Evolutionary conservation across 176 grass and related monocot genomes (phyloP).

Genomic region (Cocos nucifera): DNA sequence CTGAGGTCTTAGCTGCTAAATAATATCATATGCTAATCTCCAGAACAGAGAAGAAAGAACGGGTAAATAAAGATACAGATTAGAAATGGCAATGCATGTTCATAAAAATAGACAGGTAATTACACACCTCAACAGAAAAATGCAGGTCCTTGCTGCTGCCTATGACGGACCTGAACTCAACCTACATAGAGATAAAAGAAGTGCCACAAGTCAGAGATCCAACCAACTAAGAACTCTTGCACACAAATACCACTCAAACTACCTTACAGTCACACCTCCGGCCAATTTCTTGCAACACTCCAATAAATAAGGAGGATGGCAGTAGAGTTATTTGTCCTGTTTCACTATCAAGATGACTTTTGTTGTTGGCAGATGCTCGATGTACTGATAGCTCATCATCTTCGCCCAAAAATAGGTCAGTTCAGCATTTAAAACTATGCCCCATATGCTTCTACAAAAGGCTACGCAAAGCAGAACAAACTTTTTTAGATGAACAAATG

Average conservation of each 20-base stretch:
- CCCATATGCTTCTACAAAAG: too few relatives aligned
- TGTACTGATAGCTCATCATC: conserved; percentile 41
- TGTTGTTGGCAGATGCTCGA: conserved; percentile 32
- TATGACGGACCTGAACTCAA: conserved; percentile 70
- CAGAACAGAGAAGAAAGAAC: background rate
- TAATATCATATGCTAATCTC: too few relatives aligned
- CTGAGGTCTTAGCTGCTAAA: too few relatives aligned
- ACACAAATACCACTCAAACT: conserved; percentile 1
- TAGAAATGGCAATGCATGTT: background rate
- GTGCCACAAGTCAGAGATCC: conserved; percentile 1
- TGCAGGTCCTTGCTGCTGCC: conserved; percentile 45
- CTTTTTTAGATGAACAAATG: too few relatives aligned
- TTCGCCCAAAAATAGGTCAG: conserved; percentile 29
- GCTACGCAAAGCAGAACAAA: too few relatives aligned
- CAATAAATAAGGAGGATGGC: conserved; percentile 42
- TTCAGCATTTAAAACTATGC: background rate
- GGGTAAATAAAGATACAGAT: conserved; percentile 19
- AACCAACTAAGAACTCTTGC: conserved; percentile 9
- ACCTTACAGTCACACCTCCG: conserved; percentile 64
- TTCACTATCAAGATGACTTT: conserved; percentile 31
- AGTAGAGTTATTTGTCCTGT: conserved; percentile 27
- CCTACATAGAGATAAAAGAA: conserved; percentile 30
- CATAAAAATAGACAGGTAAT: background rate
- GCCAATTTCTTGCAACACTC: conserved; percentile 77
- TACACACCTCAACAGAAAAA: conserved; percentile 76